phyloP scores from a whole-genome alignment of 345 rosid genomes.

The Populus simonii region DNA sequence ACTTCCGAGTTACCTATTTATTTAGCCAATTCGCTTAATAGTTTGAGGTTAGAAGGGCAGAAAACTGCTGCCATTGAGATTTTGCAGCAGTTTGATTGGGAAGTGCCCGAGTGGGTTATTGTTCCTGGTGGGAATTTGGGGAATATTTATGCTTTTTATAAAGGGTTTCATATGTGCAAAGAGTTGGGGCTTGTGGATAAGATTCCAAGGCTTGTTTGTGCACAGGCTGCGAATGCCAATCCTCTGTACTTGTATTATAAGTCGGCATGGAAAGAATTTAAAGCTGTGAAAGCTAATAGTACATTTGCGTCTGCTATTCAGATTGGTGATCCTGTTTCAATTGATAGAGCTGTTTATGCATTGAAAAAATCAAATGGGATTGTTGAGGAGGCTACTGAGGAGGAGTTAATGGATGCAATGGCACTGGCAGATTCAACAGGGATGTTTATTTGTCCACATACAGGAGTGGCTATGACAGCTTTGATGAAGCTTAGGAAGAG shows the following conservation, averaged over 20 bases:
- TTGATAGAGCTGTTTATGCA: conserved; percentile 33
- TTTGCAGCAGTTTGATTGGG: conserved; percentile 34
- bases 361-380: conserved; percentile 28
- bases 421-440: conserved; percentile 32
- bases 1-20: conserved; percentile 29
- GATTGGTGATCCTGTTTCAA: conserved; percentile 34
- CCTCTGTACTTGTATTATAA: conserved; percentile 25
- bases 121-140: conserved; percentile 32
- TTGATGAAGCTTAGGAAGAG: conserved; percentile 28
- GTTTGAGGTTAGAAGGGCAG: conserved; percentile 30
- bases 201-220: conserved; percentile 30
- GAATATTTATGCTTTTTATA: conserved; percentile 29
- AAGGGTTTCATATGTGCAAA: conserved; percentile 31
- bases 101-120: conserved; percentile 33
- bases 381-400: conserved; percentile 35
- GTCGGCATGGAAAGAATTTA: conserved; percentile 26
- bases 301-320: conserved; percentile 34
- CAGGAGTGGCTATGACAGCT: conserved; percentile 32
- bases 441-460: conserved; percentile 33
- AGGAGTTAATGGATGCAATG: conserved; percentile 36
- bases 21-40: conserved; percentile 25
- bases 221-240: conserved; percentile 30
- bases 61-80: conserved; percentile 33
- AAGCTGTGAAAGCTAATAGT: conserved; percentile 19
- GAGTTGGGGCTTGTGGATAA: conserved; percentile 32